phyloP scores from a whole-genome alignment of 352 stramenopile genomes.

The Phytophthora ramorum region DNA sequence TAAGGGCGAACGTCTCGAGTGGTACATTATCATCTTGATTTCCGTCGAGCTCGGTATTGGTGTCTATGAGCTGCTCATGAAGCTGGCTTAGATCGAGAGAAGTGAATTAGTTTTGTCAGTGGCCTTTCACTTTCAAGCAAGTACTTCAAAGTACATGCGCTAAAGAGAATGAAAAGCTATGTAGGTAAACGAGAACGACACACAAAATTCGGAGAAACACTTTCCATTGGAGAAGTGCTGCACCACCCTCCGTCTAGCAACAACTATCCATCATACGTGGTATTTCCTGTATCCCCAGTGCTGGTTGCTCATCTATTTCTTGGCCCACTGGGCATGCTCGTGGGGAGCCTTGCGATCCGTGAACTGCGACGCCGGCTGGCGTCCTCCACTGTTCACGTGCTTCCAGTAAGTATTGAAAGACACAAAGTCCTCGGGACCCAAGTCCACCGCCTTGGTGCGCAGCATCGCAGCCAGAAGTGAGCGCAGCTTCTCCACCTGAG shows the following conservation, averaged over 20 bases:
- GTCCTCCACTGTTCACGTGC: slow-evolving; percentile 75
- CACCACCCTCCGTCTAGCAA: not conserved
- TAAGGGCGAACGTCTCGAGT: slow-evolving; percentile 95
- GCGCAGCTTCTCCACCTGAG: slow-evolving; percentile 71
- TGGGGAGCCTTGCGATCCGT: slow-evolving; percentile 87
- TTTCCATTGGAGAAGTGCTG: slow-evolving; percentile 16
- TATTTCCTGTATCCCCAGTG: not conserved
- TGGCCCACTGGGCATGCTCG: slow-evolving; percentile 83
- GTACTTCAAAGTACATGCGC: not conserved
- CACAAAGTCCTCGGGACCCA: slow-evolving; percentile 73
- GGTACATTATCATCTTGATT: slow-evolving; percentile 99
- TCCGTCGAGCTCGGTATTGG: slow-evolving; percentile 94
- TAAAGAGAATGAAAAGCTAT: slow-evolving; percentile 2
- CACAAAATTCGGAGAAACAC: slow-evolving; percentile 10
- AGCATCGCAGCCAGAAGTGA: slow-evolving; percentile 79
- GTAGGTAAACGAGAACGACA: not conserved
- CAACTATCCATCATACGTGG: slow-evolving; percentile 2
- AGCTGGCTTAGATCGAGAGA: slow-evolving; percentile 53
- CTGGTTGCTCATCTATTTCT: slow-evolving; percentile 43
- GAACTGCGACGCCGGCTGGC: slow-evolving; percentile 73
- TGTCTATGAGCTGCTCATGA: slow-evolving; percentile 82
- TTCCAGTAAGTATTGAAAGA: slow-evolving; percentile 89
- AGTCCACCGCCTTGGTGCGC: slow-evolving; percentile 76
- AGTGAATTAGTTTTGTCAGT: slow-evolving; percentile 9
- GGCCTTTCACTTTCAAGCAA: not conserved